Evolutionary conservation across 805 yeast genomes (phyloP).

Genomic region (Metschnikowia anglica): DNA sequence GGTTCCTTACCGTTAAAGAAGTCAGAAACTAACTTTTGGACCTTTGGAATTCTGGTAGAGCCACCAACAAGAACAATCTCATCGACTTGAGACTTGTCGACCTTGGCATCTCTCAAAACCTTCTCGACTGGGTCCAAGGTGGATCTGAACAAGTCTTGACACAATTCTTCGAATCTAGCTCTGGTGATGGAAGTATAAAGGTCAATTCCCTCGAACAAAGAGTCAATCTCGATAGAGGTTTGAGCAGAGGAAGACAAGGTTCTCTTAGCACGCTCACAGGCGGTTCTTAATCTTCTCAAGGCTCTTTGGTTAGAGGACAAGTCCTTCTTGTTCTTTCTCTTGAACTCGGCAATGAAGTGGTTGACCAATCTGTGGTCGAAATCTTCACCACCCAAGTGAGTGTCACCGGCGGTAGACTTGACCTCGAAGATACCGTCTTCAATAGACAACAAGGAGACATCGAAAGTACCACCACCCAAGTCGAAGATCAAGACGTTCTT

Average conservation of each 20-base stretch:
- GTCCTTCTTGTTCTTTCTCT: constrained; percentile 90
- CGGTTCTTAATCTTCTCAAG: constrained; percentile 58
- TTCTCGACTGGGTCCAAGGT: constrained; percentile 49
- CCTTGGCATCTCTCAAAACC: constrained; percentile 46
- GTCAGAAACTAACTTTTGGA: constrained; percentile 46
- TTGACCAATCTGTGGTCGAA: constrained; percentile 86
- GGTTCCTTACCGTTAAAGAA: constrained; percentile 49
- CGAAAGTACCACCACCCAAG: constrained; percentile 52
- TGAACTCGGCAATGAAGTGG: constrained; percentile 88
- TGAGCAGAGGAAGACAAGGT: constrained; percentile 43
- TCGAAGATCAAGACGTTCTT: constrained; percentile 54
- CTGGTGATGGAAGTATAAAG: constrained; percentile 47
- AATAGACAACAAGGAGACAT: constrained; percentile 47
- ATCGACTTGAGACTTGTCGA: constrained; percentile 45
- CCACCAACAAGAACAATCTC: constrained; percentile 51
- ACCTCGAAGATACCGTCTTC: constrained; percentile 52
- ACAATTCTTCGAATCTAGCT: constrained; percentile 50
- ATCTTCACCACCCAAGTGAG: constrained; percentile 98
- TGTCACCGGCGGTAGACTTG: constrained; percentile 81
- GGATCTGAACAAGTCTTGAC: constrained; percentile 44
- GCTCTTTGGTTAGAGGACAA: constrained; percentile 80
- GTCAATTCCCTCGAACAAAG: constrained; percentile 49
- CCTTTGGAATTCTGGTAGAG: constrained; percentile 52
- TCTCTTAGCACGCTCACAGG: constrained; percentile 51
- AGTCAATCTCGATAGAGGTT: constrained; percentile 46